Evolutionary conservation across 306 rosid species (phyloP).

Genomic region (Ceratonia siliqua): DNA sequence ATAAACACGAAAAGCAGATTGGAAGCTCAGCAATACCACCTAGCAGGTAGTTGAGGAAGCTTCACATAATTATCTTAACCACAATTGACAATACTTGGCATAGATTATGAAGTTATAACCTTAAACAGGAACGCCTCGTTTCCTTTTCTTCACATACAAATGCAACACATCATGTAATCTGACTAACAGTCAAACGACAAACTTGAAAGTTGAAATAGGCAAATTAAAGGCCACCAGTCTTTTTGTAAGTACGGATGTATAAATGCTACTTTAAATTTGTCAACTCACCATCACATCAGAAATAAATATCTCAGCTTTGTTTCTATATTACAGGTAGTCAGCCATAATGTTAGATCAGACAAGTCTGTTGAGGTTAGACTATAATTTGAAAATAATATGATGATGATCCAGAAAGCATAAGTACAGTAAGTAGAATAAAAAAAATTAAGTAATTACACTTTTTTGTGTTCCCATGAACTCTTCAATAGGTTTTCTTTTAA

Average conservation of each 20-base stretch:
- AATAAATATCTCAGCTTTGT: background rate
- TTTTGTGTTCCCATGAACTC: background rate
- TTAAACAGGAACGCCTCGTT: background rate
- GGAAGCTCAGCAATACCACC: background rate
- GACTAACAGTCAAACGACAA: background rate
- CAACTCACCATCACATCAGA: background rate
- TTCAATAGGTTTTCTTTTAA: background rate
- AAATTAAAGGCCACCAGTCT: background rate
- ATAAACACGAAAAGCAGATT: background rate
- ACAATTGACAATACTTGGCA: background rate
- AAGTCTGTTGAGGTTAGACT: background rate
- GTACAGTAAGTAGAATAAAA: background rate
- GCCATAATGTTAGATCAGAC: background rate
- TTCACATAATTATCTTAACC: background rate
- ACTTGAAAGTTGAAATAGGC: background rate
- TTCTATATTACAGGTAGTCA: background rate
- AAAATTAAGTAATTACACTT: background rate
- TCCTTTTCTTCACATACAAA: background rate
- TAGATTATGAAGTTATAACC: background rate
- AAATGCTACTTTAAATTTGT: background rate
- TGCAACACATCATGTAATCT: background rate
- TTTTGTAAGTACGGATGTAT: background rate
- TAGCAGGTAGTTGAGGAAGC: background rate
- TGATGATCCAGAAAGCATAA: background rate
- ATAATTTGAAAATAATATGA: background rate